phyloP scores from a whole-genome alignment of 495 filamentous ascomycete species.

The Neurospora africana region DNA sequence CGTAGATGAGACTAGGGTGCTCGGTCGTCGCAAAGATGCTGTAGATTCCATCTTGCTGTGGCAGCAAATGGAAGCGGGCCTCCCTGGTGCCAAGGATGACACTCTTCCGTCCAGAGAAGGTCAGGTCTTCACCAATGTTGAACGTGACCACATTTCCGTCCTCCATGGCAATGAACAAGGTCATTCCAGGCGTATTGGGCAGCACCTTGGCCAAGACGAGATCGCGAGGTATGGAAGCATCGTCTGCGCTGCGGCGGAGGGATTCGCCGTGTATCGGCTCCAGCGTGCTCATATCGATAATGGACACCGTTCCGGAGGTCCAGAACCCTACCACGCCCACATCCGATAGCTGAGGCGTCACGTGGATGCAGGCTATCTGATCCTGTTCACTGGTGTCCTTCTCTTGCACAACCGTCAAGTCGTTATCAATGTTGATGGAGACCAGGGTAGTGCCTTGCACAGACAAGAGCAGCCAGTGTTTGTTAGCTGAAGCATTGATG shows the following conservation, averaged over 20 bases:
- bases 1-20: constrained; percentile 86
- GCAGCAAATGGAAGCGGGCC: constrained; percentile 67
- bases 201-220: constrained; percentile 69
- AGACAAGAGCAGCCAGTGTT: constrained; percentile 57
- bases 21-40: constrained; percentile 93
- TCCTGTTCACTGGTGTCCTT: constrained; percentile 51
- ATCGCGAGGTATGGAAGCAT: constrained; percentile 69
- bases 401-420: constrained; percentile 44
- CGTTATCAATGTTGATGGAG: constrained; percentile 51
- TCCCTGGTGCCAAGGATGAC: constrained; percentile 81
- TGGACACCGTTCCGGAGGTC: constrained; percentile 59
- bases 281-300: constrained; percentile 55
- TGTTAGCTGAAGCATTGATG: constrained; percentile 67
- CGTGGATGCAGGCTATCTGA: constrained; percentile 75
- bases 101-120: constrained; percentile 62
- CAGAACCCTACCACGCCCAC: constrained; percentile 78
- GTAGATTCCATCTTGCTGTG: constrained; percentile 46
- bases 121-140: constrained; percentile 50
- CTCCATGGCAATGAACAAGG: constrained; percentile 85
- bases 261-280: constrained; percentile 36
- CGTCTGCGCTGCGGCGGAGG: constrained; percentile 47
- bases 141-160: constrained; percentile 90
- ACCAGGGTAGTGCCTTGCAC: constrained; percentile 57
- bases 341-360: constrained; percentile 28
- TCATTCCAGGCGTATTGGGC: constrained; percentile 44